These are phyloP conservation scores for Ceriops tagal DNA, from an alignment of 345 rosid species.

Conservation along the genomic window DNA sequence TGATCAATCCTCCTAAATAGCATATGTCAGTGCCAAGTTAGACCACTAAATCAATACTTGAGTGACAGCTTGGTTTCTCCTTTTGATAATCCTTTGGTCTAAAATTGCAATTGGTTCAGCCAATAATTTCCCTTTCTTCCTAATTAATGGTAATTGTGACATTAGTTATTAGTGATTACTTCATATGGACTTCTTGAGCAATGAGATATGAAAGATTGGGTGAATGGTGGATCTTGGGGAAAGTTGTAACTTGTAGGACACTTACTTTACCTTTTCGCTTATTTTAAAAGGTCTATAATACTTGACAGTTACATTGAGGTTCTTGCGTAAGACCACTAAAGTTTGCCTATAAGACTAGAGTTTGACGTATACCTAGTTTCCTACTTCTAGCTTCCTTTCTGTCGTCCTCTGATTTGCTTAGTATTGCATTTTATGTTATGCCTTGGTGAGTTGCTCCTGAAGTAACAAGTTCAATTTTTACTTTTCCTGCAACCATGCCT, in stretches of 20 bases:
- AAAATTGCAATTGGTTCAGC: too few relatives aligned
- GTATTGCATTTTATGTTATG: not conserved
- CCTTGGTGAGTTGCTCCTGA: not conserved
- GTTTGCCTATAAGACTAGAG: not conserved
- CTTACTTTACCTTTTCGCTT: accelerated
- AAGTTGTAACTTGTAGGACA: not conserved
- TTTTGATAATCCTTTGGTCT: too few relatives aligned
- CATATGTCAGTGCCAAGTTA: too few relatives aligned
- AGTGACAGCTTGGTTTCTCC: too few relatives aligned
- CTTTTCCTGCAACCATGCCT: not conserved
- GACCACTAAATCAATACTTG: too few relatives aligned
- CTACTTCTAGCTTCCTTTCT: accelerated
- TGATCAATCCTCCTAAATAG: too few relatives aligned
- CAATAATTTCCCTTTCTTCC: too few relatives aligned
- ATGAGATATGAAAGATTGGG: not conserved
- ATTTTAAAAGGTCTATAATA: not conserved
- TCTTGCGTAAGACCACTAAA: not conserved
- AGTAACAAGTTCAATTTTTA: accelerated
- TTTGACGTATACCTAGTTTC: not conserved
- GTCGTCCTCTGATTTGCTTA: not conserved
- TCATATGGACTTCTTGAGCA: not conserved
- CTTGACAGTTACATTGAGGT: not conserved
- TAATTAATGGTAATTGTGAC: too few relatives aligned
- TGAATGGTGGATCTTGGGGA: not conserved
- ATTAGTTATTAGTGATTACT: too few relatives aligned